Percentiles rank a stretch among this genome's conserved stretches.
phyloP scores from a whole-genome alignment of 305 asterid genomes.

The Plantago lanceolata region DNA sequence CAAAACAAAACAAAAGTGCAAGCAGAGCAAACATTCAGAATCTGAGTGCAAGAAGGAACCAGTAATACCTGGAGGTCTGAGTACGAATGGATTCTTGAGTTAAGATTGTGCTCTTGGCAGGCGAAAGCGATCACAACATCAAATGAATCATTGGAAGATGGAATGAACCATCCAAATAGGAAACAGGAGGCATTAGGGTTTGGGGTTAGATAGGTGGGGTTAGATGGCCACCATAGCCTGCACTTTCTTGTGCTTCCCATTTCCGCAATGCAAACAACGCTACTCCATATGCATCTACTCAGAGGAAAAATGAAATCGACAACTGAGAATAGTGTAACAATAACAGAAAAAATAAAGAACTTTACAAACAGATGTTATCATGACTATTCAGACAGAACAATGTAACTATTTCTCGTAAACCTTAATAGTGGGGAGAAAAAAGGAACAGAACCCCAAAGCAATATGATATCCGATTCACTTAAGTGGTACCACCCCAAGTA shows the following conservation, averaged over 20 bases:
- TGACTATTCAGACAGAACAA: no score
- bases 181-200: conserved; percentile 33
- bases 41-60: background rate
- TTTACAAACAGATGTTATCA: no score
- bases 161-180: conserved; percentile 76
- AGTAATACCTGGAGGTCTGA: conserved; percentile 53
- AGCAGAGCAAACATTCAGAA: background rate
- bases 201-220: conserved; percentile 41
- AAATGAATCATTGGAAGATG: conserved; percentile 46
- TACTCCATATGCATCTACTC: no score
- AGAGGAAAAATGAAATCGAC: no score
- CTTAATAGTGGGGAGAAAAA: no score
- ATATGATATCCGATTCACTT: no score
- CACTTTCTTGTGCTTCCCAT: conserved; percentile 49
- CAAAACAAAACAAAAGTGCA: background rate
- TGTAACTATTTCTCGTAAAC: no score
- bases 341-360: no score
- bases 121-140: conserved; percentile 75
- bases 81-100: conserved; percentile 27
- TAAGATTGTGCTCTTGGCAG: conserved; percentile 36
- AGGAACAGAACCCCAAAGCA: no score
- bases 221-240: conserved; percentile 92
- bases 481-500: no score
- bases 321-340: no score
- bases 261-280: background rate